Base-by-base conservation (phyloP, 2,329 filamentous ascomycete genomes). In the Penicillium oxalicum region DNA sequence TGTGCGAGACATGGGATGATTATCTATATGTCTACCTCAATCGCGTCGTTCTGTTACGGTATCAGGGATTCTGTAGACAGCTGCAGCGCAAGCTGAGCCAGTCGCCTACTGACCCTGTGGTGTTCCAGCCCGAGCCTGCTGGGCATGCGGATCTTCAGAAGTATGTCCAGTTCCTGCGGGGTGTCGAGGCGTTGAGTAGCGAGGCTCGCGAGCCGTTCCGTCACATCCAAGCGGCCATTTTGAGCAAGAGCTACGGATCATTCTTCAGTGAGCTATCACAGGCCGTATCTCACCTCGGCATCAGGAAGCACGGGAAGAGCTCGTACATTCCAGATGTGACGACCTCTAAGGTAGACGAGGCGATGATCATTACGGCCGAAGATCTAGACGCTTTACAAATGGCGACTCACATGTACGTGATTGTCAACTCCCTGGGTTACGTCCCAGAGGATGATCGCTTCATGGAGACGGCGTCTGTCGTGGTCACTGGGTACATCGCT, bases 21-120 rank as follows among this genome's bases (percentile, higher is more conserved):
- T 82, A 85, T 59, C 77, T 96, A 13, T 95, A 93, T 67, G 84
- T 86, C 33, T 83, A 91, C 65, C 93, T 93, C 74, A 96, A 94
- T 62, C 84, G 87, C n/a, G 74, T 91, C 4, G 71, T 96, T 8
- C 80, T 91, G 46, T 81, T 83, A 2, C 86, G 91, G 59, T 91
- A 95, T 64, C 87, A 91, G 58, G 73, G 75, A 3, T 94, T 86
- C 61, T 70, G 72, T 55, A 66, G 69, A 40, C 70, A 74, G 44
- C 70, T 73, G 39, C 64, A 66, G 40, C 63, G 66, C 38, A 74
- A 70, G 53, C 50, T 74, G 7, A 66, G 71, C 88, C 48, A 79
- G 57, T 73, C 80, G 9, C 69, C 78, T 13, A 76, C 77, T 32
- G 69, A 77, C 13, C 72, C 79, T 24, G 73, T 80, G 27, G 70